A percentile compares a stretch with the other conserved stretches of the same genome.
phyloP scores from a whole-genome alignment of 306 rosid species.

The Ziziphus jujuba region DNA sequence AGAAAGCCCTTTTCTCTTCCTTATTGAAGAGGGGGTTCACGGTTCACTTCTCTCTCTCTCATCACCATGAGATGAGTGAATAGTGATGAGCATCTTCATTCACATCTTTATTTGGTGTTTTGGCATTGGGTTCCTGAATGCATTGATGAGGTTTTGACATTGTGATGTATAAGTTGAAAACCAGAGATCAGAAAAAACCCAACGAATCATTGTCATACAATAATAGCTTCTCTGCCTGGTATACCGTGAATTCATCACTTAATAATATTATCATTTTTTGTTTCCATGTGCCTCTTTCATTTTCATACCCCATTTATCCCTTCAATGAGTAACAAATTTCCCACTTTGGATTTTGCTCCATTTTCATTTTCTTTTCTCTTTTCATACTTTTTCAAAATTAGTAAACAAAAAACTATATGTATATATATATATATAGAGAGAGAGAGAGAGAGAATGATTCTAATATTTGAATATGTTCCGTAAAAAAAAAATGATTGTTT shows the following conservation, averaged over 20 bases:
- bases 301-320: not conserved
- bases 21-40: no score
- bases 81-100: not conserved
- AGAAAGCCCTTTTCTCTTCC: no score
- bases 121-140: constrained; percentile 6
- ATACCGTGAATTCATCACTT: not conserved
- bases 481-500: no score
- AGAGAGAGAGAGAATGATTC: no score
- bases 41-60: not conserved
- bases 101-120: constrained; percentile 12
- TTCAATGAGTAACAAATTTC: not conserved
- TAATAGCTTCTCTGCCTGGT: not conserved
- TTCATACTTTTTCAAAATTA: no score
- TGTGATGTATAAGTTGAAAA: constrained; percentile 5
- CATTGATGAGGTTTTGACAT: constrained; percentile 30
- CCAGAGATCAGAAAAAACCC: not conserved
- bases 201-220: not conserved
- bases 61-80: not conserved
- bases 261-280: not conserved
- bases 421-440: no score
- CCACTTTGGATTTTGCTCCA: no score
- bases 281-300: not conserved
- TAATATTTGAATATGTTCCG: no score
- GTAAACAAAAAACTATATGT: no score
- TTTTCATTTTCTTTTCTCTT: no score